Percentiles rank a stretch among this genome's conserved stretches.
phyloP scores from a whole-genome alignment of 1,139 yeast genomes.

The Candida freyschussii region DNA sequence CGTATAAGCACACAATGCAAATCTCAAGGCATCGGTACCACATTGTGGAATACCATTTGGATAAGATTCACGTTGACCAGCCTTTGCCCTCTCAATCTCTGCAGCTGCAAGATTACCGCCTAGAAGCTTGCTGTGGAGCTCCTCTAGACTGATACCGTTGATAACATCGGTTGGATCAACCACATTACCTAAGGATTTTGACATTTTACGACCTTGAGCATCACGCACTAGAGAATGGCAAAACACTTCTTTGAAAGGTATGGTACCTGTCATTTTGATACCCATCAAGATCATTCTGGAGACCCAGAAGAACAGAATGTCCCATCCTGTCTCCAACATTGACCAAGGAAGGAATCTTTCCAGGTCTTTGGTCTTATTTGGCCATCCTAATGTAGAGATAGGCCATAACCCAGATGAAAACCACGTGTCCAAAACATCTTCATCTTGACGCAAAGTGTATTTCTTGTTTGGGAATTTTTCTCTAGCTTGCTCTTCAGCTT shows the following conservation, averaged over 20 bases:
- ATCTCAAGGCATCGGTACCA: conserved; percentile 98
- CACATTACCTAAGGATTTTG: conserved; percentile 95
- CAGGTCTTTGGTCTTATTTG: conserved; percentile 70
- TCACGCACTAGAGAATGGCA: conserved; percentile 98
- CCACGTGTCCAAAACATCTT: conserved; percentile 98
- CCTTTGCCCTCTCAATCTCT: conserved; percentile 82
- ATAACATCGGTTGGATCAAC: conserved; percentile 95
- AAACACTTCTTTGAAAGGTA: conserved; percentile 94
- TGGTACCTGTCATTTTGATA: conserved; percentile 79
- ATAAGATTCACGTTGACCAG: conserved; percentile 84
- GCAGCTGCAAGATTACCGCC: conserved; percentile 86
- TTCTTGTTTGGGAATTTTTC: conserved; percentile 64
- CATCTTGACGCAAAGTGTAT: conserved; percentile 86
- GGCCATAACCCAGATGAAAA: conserved; percentile 99
- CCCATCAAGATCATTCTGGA: conserved; percentile 94
- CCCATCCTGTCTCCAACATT: conserved; percentile 98
- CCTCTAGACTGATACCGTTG: conserved; percentile 75
- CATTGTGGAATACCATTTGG: conserved; percentile 99
- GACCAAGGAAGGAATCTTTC: conserved; percentile 83
- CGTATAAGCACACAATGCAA: conserved; percentile 96
- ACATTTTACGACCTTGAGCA: conserved; percentile 99
- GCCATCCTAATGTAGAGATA: conserved; percentile 95
- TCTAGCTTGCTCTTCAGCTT: conserved; percentile 79
- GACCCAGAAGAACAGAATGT: conserved; percentile 98
- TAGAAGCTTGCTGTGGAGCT: conserved; percentile 70